phyloP scores from a whole-genome alignment of 164 flowering plant genomes.

The Cinnamomum micranthum region DNA sequence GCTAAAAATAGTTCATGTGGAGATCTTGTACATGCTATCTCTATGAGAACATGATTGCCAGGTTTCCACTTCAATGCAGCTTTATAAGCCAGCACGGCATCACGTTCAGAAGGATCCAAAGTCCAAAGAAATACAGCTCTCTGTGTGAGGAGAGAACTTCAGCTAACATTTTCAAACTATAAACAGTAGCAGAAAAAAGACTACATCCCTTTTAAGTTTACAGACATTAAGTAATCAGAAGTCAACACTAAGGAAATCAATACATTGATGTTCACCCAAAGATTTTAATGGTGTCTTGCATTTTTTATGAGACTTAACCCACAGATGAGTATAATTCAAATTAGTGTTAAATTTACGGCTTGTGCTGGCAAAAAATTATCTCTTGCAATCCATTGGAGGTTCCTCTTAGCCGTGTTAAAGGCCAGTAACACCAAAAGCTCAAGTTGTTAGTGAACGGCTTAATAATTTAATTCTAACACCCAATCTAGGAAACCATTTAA shows the following conservation, averaged over 20 bases:
- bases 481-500: too few species aligned
- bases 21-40: slow-evolving; percentile 71
- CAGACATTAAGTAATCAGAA: neutral
- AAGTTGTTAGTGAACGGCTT: too few species aligned
- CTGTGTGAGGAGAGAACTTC: slow-evolving; percentile 24
- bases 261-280: too few species aligned
- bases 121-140: slow-evolving; percentile 58
- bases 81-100: slow-evolving; percentile 64
- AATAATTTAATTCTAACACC: too few species aligned
- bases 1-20: slow-evolving; percentile 47
- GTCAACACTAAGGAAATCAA: neutral
- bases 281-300: too few species aligned
- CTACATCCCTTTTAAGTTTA: neutral
- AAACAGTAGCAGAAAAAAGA: neutral
- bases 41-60: slow-evolving; percentile 54
- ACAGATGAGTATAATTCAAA: too few species aligned
- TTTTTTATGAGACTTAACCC: too few species aligned
- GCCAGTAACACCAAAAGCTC: too few species aligned
- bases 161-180: neutral
- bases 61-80: slow-evolving; percentile 49
- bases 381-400: too few species aligned
- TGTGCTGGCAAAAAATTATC: too few species aligned
- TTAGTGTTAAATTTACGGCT: too few species aligned
- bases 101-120: slow-evolving; percentile 68
- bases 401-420: too few species aligned